Percentiles rank a stretch among this genome's conserved stretches.
phyloP scores from a whole-genome alignment of 2,329 filamentous ascomycete species.

The Thielaviopsis cerberus region DNA sequence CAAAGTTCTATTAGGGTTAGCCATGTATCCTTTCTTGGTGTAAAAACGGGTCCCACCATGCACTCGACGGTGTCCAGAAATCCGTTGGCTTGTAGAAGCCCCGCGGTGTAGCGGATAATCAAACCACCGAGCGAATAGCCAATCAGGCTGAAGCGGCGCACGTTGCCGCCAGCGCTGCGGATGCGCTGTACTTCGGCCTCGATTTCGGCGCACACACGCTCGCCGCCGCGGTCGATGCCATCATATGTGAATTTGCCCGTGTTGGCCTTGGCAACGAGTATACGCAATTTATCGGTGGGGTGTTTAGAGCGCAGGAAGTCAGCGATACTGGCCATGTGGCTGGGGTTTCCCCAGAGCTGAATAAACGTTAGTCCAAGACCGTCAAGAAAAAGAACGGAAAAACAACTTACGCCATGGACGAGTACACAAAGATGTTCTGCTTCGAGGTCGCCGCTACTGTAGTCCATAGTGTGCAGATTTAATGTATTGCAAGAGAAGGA shows the following conservation, averaged over 20 bases:
- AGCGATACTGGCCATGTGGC: conserved; percentile 50
- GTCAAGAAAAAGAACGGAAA: not conserved
- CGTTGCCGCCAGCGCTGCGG: conserved; percentile 43
- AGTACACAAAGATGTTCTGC: conserved; percentile 60
- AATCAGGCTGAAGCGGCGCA: conserved; percentile 68
- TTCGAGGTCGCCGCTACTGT: conserved; percentile 31
- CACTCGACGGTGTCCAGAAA: conserved; percentile 64
- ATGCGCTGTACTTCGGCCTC: conserved; percentile 42
- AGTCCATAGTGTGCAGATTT: conserved; percentile 16
- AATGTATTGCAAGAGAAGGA: no score
- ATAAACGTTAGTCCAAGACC: no score
- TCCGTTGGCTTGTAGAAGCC: conserved; percentile 63
- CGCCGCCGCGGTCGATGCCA: conserved; percentile 48
- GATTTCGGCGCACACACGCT: conserved; percentile 48
- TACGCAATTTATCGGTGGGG: conserved; percentile 44
- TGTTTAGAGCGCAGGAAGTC: conserved; percentile 43
- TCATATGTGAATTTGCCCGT: conserved; percentile 54
- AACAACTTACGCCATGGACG: conserved; percentile 51
- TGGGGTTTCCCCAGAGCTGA: conserved; percentile 62
- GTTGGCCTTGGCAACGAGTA: conserved; percentile 56
- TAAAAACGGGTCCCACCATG: conserved; percentile 31
- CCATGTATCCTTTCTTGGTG: not conserved
- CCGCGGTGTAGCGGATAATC: conserved; percentile 70
- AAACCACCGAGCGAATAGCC: conserved; percentile 84
- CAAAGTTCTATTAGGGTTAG: conserved; percentile 49